phyloP scores from a whole-genome alignment of 805 yeast genomes.

The Saccharomycopsis fodiens region DNA sequence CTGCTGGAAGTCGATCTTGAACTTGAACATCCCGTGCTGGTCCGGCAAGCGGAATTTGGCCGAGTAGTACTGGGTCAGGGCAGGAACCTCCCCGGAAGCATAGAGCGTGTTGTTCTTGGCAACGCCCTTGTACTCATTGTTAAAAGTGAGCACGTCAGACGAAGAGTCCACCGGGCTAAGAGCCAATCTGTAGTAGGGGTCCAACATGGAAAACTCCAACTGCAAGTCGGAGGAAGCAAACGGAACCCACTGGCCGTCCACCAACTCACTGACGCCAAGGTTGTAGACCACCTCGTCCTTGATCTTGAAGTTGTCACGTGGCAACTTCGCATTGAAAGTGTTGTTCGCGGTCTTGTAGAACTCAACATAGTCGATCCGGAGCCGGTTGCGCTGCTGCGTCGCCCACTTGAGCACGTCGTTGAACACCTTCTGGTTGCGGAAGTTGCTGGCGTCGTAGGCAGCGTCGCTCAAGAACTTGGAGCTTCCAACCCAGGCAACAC shows the following conservation, averaged over 20 bases:
- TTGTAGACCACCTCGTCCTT: slow-evolving; percentile 59
- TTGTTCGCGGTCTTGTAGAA: slow-evolving; percentile 20
- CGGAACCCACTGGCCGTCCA: slow-evolving; percentile 56
- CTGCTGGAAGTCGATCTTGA: slow-evolving; percentile 68
- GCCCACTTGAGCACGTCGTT: slow-evolving; percentile 57
- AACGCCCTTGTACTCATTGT: slow-evolving; percentile 1
- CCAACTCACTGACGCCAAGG: slow-evolving; percentile 42
- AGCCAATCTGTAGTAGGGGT: slow-evolving; percentile 85
- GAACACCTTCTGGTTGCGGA: slow-evolving; percentile 32
- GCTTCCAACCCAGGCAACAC: slow-evolving; percentile 79
- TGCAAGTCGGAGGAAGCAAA: slow-evolving; percentile 57
- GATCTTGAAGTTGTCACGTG: slow-evolving; percentile 50
- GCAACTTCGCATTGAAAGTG: slow-evolving; percentile 26
- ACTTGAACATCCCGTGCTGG: slow-evolving; percentile 95
- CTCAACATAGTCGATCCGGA: slow-evolving; percentile 45
- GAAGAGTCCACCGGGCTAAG: slow-evolving; percentile 35
- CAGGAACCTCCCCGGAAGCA: background rate
- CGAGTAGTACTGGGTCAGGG: slow-evolving; percentile 14
- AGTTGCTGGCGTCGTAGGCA: slow-evolving; percentile 23
- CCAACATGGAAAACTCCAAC: slow-evolving; percentile 81
- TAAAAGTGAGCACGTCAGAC: slow-evolving; percentile 12
- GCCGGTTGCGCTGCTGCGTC: slow-evolving; percentile 58
- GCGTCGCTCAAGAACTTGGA: slow-evolving; percentile 41
- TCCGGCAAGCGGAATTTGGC: slow-evolving; percentile 71
- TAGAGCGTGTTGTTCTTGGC: slow-evolving; percentile 16